Conservation (phyloP, 768 basidiomycete species). For the Lactarius trivialis region DNA sequence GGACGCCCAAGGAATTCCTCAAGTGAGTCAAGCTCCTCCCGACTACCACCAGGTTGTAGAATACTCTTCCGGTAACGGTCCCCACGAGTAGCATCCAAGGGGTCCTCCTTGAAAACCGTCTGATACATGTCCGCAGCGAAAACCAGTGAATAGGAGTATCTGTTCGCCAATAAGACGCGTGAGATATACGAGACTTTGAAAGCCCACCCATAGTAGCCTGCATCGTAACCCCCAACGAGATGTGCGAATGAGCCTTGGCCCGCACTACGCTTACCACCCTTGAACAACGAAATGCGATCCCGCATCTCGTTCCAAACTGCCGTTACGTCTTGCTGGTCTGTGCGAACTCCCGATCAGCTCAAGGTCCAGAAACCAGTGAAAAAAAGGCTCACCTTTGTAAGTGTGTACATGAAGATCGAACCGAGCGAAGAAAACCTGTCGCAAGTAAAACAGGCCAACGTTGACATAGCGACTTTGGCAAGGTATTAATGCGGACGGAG, state of each 20-base stretch:
- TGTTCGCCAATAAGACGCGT: slow-evolving; percentile 7
- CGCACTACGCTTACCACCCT: slow-evolving; percentile 49
- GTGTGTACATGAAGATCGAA: slow-evolving; percentile 74
- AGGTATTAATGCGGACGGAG: not conserved
- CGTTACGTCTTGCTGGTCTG: slow-evolving; percentile 68
- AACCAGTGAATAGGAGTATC: slow-evolving; percentile 63
- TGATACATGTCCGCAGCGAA: slow-evolving; percentile 56
- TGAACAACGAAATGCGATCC: slow-evolving; percentile 63
- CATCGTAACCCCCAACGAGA: slow-evolving; percentile 68
- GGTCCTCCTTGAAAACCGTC: slow-evolving; percentile 77
- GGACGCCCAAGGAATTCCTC: slow-evolving; percentile 30
- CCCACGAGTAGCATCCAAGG: slow-evolving; percentile 62
- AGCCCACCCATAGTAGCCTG: slow-evolving; percentile 63
- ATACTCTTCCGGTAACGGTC: slow-evolving; percentile 70
- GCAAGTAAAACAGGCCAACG: slow-evolving; percentile 72
- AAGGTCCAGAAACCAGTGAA: not conserved
- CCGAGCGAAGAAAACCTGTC: slow-evolving; percentile 80
- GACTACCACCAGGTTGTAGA: slow-evolving; percentile 63
- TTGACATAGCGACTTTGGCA: slow-evolving; percentile 55
- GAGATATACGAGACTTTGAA: not conserved
- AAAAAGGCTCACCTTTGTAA: slow-evolving; percentile 43
- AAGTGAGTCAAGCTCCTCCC: slow-evolving; percentile 76
- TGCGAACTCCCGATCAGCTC: slow-evolving; percentile 6
- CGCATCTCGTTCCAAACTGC: slow-evolving; percentile 70
- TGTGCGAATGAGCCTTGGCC: slow-evolving; percentile 77